Percentiles rank a stretch among this genome's conserved stretches.
Conservation (phyloP, 2,329 filamentous ascomycete genomes). For the Colletotrichum spaethianum region DNA sequence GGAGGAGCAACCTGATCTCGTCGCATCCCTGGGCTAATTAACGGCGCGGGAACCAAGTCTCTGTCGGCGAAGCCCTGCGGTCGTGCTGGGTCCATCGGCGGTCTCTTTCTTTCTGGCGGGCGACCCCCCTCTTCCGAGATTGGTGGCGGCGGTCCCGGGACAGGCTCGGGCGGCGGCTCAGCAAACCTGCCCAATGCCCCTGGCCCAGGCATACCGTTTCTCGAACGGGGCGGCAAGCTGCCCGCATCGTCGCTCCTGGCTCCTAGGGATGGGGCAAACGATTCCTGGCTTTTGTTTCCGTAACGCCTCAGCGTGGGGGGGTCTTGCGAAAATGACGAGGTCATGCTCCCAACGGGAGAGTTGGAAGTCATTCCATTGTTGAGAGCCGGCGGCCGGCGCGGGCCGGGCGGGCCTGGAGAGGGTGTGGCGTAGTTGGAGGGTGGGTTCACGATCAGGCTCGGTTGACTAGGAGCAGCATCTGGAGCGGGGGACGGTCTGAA, state of each 20-base stretch:
- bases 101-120: slow-evolving; percentile 75
- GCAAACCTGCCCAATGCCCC: slow-evolving; percentile 56
- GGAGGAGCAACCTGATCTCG: slow-evolving; percentile 62
- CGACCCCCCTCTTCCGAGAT: slow-evolving; percentile 54
- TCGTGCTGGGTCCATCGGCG: slow-evolving; percentile 74
- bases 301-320: slow-evolving; percentile 62
- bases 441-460: slow-evolving; percentile 41
- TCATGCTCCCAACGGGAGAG: slow-evolving; percentile 67
- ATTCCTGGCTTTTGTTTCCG: slow-evolving; percentile 72
- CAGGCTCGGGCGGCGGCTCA: slow-evolving; percentile 42
- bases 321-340: slow-evolving; percentile 61
- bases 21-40: slow-evolving; percentile 66
- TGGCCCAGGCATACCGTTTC: slow-evolving; percentile 62
- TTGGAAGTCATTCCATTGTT: slow-evolving; percentile 41
- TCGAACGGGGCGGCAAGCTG: slow-evolving; percentile 66
- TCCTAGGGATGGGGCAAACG: slow-evolving; percentile 62
- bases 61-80: slow-evolving; percentile 63
- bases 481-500: slow-evolving; percentile 31
- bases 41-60: slow-evolving; percentile 70
- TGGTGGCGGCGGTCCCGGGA: slow-evolving; percentile 46
- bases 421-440: slow-evolving; percentile 52
- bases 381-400: slow-evolving; percentile 34
- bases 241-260: slow-evolving; percentile 66
- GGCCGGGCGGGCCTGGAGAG: slow-evolving; percentile 45
- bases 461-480: slow-evolving; percentile 42